Evolutionary conservation across 768 basidiomycete genomes (phyloP), one percentile per base, ranked within the genome.

Genomic region (Austroboletus eburneus): DNA sequence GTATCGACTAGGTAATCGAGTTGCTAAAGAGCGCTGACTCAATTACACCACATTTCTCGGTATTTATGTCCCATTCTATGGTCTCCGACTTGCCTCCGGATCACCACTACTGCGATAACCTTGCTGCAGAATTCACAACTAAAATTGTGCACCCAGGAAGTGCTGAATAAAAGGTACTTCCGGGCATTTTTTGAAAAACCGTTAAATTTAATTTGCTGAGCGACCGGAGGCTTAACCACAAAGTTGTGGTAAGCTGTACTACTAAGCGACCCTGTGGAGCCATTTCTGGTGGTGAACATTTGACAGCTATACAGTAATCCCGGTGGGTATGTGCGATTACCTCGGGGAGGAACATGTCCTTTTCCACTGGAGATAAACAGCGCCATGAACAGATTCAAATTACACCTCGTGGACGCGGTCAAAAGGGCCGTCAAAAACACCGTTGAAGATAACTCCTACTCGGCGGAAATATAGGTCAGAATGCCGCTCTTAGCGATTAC

Each of bases 331-430:
- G 39, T 34, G n/a, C 27, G 16, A 44, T 46, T 34, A 18, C 45
- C 39, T 32, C 12, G 43, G 24, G 30, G n/a, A n/a, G 42, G 32
- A 32, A 45, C 46, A 48, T 34, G 34, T 34, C 38, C 35, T 43
- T 46, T 52, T n/a, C n/a, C 16, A 35, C 25, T 48, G 41, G 50
- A 58, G 60, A 62, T 58, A 58, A 38, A 46, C 56, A 45, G 18
- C 37, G 20, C 41, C 40, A 36, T 41, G 46, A 47, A 41, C 46
- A 62, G 61, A 62, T 61, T 47, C 49, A 27, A 48, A 37, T 18
- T 48, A 37, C 42, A 22, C 59, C 46, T 62, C 43, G 17, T 39
- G 44, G 45, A 20, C 42, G 17, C 21, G 34, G 50, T 46, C 58
- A 50, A 36, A 46, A 32, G 18, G 40, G 20, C 14, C 38, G 38